Percentiles rank a stretch among this genome's conserved stretches.
Conservation (phyloP, 129 eudicot species). For the Chrysanthemum seticuspe region DNA sequence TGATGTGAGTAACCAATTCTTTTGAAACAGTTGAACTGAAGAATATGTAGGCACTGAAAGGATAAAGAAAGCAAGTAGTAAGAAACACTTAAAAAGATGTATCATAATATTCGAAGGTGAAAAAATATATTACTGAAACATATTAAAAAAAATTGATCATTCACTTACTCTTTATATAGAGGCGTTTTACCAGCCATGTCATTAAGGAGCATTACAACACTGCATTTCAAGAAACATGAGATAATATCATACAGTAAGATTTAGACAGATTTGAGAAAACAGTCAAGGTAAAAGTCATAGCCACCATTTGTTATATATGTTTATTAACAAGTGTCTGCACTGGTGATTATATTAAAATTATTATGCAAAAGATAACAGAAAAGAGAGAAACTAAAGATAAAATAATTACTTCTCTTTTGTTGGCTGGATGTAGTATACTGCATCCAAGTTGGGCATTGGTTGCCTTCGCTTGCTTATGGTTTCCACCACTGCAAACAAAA, state of each 20-base stretch:
- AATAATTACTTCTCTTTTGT: conserved; percentile 67
- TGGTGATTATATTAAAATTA: no score
- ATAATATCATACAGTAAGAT: conserved; percentile 7
- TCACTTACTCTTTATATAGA: conserved; percentile 77
- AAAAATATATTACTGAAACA: conserved; percentile 5
- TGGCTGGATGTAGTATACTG: conserved; percentile 95
- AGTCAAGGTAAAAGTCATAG: neutral
- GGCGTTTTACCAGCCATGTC: conserved; percentile 89
- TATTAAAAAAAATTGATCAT: neutral
- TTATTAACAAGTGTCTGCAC: no score
- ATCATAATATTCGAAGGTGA: neutral
- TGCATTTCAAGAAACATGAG: conserved; percentile 44
- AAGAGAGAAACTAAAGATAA: no score
- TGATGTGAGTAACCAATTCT: conserved; percentile 66
- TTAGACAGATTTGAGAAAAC: neutral
- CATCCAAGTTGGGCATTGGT: conserved; percentile 89
- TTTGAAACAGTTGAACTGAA: conserved; percentile 73
- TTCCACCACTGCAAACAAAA: conserved; percentile 80
- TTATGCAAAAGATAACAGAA: no score
- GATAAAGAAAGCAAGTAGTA: conserved; percentile 18
- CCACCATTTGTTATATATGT: neutral
- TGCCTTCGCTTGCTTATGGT: conserved; percentile 85
- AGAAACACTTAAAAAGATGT: neutral
- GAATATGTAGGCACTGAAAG: conserved; percentile 77
- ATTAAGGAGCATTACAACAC: conserved; percentile 61